Evolutionary conservation across 2,329 filamentous ascomycete genomes (phyloP), one percentile per base, ranked within the genome.

Genomic region (Dactylellina drechsleri): DNA sequence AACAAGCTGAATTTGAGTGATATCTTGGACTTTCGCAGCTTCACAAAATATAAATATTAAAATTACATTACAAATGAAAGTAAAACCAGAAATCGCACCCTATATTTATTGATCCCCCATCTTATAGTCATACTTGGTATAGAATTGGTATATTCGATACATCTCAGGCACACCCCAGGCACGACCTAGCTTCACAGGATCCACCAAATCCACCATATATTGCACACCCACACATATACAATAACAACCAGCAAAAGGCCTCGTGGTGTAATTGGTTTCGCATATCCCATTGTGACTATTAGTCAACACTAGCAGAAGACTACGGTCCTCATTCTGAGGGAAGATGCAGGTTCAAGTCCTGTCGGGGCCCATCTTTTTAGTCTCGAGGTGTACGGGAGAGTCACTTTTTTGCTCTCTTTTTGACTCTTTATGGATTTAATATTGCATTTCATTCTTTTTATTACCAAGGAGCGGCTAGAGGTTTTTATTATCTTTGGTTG

Each of bases 281-380:
- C 64, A 59, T 20, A 59, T 59, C 64, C 62, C 62, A 49, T 23
- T 13, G 15, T 31, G 6, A 43, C 4, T 20, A 43, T 57, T 40
- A 16, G 16, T 41, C n/a, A 12, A 40, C 20, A 23, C 23, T 23
- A 23, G 2, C 23, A 4, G 23, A 23, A 23, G 23, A 23, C 23
- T 13, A 16, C 36, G 13, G 12, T 26, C 4, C 40, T 41, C 45
- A 20, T 50, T 50, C n/a, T 52, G 7, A 52, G 59, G 59, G 59
- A 62, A 62, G 58, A 62, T 61, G 16, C 56, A 68, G 56, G 65
- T 68, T 68, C 65, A 61, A 68, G 18, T 60, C 65, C 65, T 68
- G 47, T 26, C 56, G 47, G 23, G 56, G n/a, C 56, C 65, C 65
- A 6, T 58, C 8, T 47, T n/a, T 47, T 36, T 28, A 28, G 16